Base-by-base conservation (phyloP, 2,329 filamentous ascomycete genomes). In the Trichoderma endophyticum region DNA sequence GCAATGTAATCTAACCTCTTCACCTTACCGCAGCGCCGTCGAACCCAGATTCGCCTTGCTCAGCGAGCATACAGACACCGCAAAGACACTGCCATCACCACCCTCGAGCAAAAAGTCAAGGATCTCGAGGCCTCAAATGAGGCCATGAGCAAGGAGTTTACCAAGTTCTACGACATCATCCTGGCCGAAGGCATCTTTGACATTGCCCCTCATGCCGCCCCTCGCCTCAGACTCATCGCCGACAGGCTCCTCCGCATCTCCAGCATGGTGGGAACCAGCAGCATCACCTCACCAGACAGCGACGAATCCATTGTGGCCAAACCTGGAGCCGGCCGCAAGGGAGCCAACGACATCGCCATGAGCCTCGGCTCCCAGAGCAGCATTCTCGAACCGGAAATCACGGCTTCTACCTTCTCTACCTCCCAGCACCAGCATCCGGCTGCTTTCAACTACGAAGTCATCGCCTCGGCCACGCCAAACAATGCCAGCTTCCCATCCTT, bases 41-140 rank as follows among this genome's bases (percentile, higher is more conserved):
- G 94, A 70, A 95, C 93, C 6, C 94, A 97, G 79, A 96, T 97
- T 74, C 90, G 94, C 28, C 87, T 95, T 70, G 94, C 94, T 2
- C 94, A 97, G 80, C 86, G 94, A 75, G 93, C 93, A 1, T 97
- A 97, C 78, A 89, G 94, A 18, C 89, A 92, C 77, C 90, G 94
- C 66, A 97, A 97, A 81, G 94, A 97, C 78, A 91, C 88, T 26
- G 92, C 92, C 6, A 95, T 97, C 71, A 87, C 89, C 32, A 89
- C 88, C 1, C 85, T 97, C 12, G 91, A 94, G 78, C 86, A 88
- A 69, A 87, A 91, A 73, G 92, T 95, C 30, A 84, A 90, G 69
- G 86, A 88, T 28, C 86, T 97, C n/a, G 88, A 91, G 72, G 85
- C 86, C 15, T 89, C 87, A 26, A 91, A 95, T 73, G 87, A 92